Evolutionary conservation across 2,329 filamentous ascomycete genomes (phyloP), one percentile per base, ranked within the genome.

Genomic region (Fusarium cicatricum): DNA sequence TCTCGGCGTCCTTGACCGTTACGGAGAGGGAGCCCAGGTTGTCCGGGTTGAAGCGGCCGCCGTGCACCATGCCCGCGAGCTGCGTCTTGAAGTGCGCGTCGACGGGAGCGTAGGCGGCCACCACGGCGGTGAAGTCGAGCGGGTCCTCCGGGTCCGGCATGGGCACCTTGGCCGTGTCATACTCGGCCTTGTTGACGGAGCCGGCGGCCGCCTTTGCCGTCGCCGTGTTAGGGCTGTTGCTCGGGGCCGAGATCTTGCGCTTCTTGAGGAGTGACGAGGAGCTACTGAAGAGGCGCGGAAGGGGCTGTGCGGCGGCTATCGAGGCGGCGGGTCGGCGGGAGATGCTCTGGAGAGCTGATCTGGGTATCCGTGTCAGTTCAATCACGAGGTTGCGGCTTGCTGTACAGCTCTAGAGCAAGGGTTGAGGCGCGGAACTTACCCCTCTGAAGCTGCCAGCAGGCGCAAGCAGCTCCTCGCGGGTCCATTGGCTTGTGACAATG

Each of bases 21-120:
- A 84, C 77, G 21, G 70, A 67, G 32, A 84, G 72, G 16, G 75
- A 72, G 60, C 81, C 81, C 43, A 85, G 73, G 49, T 68, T 69
- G 63, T 80, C 77, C 7, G 79, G 77, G 75, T 81, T 82, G 78
- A 84, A 84, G 54, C 80, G 78, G 23, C 80, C 80, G 61, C 80
- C 82, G 60, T 74, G 70, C 12, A 74, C 66, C 62, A 75, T 68
- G 29, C 71, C 62, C 23, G 76, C 74, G 36, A 83, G 70, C 64
- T 78, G 76, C 55, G 78, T 73, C 53, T 66, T 67, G 73, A 77
- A 81, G 71, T 79, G 77, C 46, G 72, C 68, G 50, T 78, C 77
- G 34, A 76, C 70, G 54, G 74, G 72, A 16, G 65, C 58, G 55
- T 79, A 76, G 19, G 78, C 78, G n/a, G 76, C 74, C n/a, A 69